phyloP scores from a whole-genome alignment of 2,329 filamentous ascomycete genomes.

The Chaetomium strumarium region DNA sequence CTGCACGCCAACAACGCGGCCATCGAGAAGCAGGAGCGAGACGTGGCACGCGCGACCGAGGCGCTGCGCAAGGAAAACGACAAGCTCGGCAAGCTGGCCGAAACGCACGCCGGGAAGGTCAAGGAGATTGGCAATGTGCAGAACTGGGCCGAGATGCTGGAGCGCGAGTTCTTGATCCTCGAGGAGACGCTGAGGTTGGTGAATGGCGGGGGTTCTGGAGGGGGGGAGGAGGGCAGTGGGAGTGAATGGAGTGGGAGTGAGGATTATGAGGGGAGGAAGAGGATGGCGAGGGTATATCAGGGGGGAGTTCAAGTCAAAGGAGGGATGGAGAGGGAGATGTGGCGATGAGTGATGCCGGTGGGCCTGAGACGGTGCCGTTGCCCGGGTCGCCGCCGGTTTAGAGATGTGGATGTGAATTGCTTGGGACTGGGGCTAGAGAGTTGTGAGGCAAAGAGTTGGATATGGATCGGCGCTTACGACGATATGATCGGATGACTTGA shows the following conservation, averaged over 20 bases:
- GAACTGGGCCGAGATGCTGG: conserved; percentile 82
- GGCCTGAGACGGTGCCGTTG: conserved; percentile 17
- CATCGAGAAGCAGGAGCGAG: conserved; percentile 61
- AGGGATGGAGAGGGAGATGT: conserved; percentile 5
- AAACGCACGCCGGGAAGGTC: conserved; percentile 55
- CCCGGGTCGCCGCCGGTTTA: conserved; percentile 8
- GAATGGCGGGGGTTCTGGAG: conserved; percentile 31
- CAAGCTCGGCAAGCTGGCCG: conserved; percentile 58
- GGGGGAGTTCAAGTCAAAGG: neutral
- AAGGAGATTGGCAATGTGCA: conserved; percentile 79
- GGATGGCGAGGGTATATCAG: neutral
- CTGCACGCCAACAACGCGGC: conserved; percentile 64
- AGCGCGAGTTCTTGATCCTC: conserved; percentile 57
- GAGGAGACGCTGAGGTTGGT: conserved; percentile 59
- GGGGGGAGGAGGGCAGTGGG: conserved; percentile 23
- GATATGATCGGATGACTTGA: neutral
- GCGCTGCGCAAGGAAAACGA: conserved; percentile 58
- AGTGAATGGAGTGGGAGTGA: conserved; percentile 29
- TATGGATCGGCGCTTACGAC: neutral
- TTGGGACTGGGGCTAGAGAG: neutral
- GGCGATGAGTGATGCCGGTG: conserved; percentile 1
- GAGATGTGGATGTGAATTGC: neutral
- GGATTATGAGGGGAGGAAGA: conserved; percentile 28
- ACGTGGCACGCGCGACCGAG: conserved; percentile 55
- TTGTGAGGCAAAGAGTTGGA: neutral